Evolutionary conservation across 2,329 filamentous ascomycete species (phyloP).

Genomic region (Venturia oleaginea): DNA sequence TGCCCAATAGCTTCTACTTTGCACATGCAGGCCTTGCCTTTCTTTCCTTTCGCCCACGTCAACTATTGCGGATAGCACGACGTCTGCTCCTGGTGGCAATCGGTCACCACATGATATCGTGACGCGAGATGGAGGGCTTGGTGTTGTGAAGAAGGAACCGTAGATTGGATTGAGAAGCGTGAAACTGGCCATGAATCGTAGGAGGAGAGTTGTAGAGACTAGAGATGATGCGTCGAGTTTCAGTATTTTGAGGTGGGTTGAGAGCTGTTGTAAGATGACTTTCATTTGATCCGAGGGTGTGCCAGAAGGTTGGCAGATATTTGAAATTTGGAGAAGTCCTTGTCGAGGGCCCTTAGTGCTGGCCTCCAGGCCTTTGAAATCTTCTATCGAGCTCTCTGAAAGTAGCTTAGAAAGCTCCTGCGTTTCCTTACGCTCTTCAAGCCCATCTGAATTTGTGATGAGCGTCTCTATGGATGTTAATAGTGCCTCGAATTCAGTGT

Average conservation of each 20-base stretch:
- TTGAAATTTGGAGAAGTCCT: neutral
- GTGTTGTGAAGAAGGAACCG: constrained; percentile 59
- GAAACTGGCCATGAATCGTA: constrained; percentile 76
- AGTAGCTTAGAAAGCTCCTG: neutral
- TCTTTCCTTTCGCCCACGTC: constrained; percentile 20
- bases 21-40: constrained; percentile 66
- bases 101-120: constrained; percentile 67
- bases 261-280: neutral
- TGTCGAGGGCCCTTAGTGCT: neutral
- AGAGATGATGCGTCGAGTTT: constrained; percentile 15
- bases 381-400: neutral
- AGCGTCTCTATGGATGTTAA: neutral
- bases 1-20: constrained; percentile 92
- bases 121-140: constrained; percentile 78
- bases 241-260: neutral
- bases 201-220: constrained; percentile 50
- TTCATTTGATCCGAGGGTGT: neutral
- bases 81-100: constrained; percentile 51
- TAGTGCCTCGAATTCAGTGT: constrained; percentile 47
- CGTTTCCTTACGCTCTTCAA: neutral
- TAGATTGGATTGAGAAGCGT: constrained; percentile 66
- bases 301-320: neutral
- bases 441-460: neutral
- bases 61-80: constrained; percentile 50
- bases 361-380: neutral